Base-by-base conservation (phyloP, 73 alveolate species). In the Blepharisma stoltei region DNA sequence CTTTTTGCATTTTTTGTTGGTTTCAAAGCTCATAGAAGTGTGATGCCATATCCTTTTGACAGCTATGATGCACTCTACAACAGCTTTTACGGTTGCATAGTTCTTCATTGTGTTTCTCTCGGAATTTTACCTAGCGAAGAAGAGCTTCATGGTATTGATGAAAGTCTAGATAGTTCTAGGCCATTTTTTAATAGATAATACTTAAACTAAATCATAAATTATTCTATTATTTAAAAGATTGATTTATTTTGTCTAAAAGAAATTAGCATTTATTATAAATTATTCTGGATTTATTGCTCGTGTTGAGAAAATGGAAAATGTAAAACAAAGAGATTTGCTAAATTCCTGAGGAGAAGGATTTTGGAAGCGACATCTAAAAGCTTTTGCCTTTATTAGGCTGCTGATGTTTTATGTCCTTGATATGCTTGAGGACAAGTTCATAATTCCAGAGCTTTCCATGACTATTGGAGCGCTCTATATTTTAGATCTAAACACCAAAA, bases 321-420 rank as follows among this genome's bases (percentile, higher is more conserved):
- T 32, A 32, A 32, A 32, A 32, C 5, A 32, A 32, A 32, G 41
- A 32, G 41, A 32, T 32, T 32, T 32, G 41, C 45, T 60, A 9
- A 60, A 60, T 60, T 60, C 48, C 23, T 8, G 14, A 25, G 73
- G 73, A 9, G 73, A 60, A 60, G 45, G 23, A 60, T 60, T 60
- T 60, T 60, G 73, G 73, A 60, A 18, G 11, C 0, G 46, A 20
- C 73, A 60, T 5, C 23, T 60, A 1, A 60, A 60, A 25, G 45
- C 5, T n/a, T 60, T 60, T 60, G 73, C 6, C 23, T 14, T 60
- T 14, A 4, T 60, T 25, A 60, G 5, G 5, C 5, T 60, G 11
- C 23, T 60, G 5, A 14, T 60, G 2, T 25, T 38, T 20, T 9
- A 8, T n/a, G 18, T 60, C 0, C 14, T 60, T 20, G 73, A 60